These are phyloP conservation scores for Ophiosphaerella narmari DNA, from an alignment of 2,329 filamentous ascomycete genomes.

Conservation along the genomic window DNA sequence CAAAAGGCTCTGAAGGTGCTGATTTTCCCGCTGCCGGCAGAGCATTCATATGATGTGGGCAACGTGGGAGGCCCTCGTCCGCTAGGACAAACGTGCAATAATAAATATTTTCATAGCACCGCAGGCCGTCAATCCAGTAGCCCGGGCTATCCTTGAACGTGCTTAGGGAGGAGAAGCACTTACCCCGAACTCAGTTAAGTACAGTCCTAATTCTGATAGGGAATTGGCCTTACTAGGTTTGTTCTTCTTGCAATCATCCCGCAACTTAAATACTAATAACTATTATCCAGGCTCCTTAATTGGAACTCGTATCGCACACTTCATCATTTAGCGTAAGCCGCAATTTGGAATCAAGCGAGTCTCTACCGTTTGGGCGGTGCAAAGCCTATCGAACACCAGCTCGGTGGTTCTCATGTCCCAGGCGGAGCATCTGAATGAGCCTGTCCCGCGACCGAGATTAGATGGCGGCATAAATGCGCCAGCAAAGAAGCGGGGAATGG, in stretches of 20 bases:
- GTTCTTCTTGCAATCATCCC: neutral
- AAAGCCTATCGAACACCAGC: neutral
- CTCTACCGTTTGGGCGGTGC: neutral
- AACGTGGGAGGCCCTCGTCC: slow-evolving; percentile 1
- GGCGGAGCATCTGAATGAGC: neutral
- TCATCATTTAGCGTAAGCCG: neutral
- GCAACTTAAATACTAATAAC: too few relatives aligned
- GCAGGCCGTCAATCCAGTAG: neutral
- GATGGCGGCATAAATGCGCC: neutral
- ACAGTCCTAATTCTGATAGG: neutral
- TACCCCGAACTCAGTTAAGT: neutral
- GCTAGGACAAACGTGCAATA: neutral
- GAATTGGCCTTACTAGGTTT: neutral
- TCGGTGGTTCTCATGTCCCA: neutral
- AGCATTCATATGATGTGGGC: slow-evolving; percentile 1
- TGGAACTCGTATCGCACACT: neutral
- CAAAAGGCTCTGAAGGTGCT: neutral
- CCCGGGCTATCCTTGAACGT: neutral
- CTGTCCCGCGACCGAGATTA: neutral
- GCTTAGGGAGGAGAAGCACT: neutral
- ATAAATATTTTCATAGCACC: neutral
- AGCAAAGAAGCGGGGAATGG: too few relatives aligned
- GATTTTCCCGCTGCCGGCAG: neutral
- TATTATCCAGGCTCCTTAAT: neutral
- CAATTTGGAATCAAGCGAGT: neutral